These are phyloP conservation scores for Lactarius deliciosus DNA, from an alignment of 768 basidiomycete genomes.

Conservation along the genomic window DNA sequence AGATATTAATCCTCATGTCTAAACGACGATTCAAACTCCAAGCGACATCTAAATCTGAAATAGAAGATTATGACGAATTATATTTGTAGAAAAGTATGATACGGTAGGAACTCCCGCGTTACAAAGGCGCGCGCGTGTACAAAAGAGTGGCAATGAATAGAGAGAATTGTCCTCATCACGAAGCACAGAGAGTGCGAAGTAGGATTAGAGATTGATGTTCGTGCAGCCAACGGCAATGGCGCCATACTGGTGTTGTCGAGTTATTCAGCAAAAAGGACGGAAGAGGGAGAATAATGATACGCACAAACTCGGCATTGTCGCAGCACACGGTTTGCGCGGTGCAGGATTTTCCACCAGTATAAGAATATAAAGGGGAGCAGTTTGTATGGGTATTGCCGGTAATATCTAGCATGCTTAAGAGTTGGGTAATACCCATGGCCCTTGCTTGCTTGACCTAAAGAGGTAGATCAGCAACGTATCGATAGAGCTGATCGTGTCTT, in stretches of 20 bases:
- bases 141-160: slow-evolving; percentile 23
- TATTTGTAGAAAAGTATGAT: not conserved
- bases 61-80: not conserved
- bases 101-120: not conserved
- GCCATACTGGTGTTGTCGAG: not conserved
- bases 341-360: not conserved
- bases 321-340: not conserved
- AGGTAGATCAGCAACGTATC: not conserved
- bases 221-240: not conserved
- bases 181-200: not conserved
- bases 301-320: not conserved
- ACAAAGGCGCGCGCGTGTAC: not conserved
- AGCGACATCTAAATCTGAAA: no score
- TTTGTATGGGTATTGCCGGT: not conserved
- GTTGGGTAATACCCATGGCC: not conserved
- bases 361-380: not conserved
- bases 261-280: not conserved
- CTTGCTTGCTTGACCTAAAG: not conserved
- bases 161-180: slow-evolving; percentile 11
- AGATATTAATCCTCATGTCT: not conserved
- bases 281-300: not conserved
- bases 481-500: not conserved
- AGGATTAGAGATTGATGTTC: not conserved
- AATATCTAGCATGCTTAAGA: no score
- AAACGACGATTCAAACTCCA: not conserved